Evolutionary conservation across 352 stramenopile species (phyloP), one percentile per base, ranked within the genome.

Genomic region (Globisporangium perplexum): DNA sequence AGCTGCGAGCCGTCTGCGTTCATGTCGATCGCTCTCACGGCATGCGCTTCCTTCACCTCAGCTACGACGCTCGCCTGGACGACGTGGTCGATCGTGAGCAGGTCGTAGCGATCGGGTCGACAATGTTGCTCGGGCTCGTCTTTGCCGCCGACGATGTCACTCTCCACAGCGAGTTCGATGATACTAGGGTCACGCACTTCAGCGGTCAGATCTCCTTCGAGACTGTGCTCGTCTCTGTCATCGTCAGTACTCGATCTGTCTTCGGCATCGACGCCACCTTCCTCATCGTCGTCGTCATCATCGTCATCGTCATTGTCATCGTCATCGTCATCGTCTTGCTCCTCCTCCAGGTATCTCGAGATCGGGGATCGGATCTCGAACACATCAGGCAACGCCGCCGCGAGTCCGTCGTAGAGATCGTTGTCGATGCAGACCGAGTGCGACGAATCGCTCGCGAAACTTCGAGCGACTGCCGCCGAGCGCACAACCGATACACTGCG

Each of bases 21-120:
- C 7, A 81, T 60, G 35, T 79, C 75, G 36, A 90, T 65, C 3
- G 74, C 77, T 0, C 77, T 76, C 3, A 84, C 68, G 3, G 77
- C 74, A 45, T 87, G 74, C 1, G 65, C 65, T 53, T 88, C 77
- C 42, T 66, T 68, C 18, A 72, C 71, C 62, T 86, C 64, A 2
- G 76, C 74, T 14, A 83, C 50, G n/a, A 86, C 74, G 20, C 46
- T 60, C 5, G 72, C 69, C n/a, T 68, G 69, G 4, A 82, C 59
- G 7, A 82, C 47, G 20, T 76, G 57, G 22, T 83, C 70, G 14
- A 74, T 35, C 1, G 59, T 69, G 4, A 89, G 65, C 0, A 74
- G 48, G 17, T 60, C 55, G 50, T 87, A 87, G 1, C 45, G 47
- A 17, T 63, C 41, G 0, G 52, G 39, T 11, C 24, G 26, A 14